Base-by-base conservation (phyloP, 139 green algal genomes). In the Asterochloris erici region DNA sequence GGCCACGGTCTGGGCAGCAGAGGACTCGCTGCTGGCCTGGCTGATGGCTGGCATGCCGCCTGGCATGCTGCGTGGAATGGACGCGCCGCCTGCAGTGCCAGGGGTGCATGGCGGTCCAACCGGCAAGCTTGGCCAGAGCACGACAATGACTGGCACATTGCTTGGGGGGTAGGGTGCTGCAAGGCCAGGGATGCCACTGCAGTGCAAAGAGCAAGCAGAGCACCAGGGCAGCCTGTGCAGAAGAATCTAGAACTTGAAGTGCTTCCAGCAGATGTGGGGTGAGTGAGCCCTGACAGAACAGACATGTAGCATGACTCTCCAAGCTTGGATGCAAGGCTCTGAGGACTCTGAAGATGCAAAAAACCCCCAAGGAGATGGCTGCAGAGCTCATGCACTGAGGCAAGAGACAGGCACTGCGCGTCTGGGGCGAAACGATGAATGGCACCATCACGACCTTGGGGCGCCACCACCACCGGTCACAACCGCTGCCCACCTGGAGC, bases 1-100 rank as follows among this genome's bases (percentile, higher is more conserved):
- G 71, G 79, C 75, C 78, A 84, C 81, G 81, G 84, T 61, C 26
- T 73, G 77, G 77, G 85, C 54, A 84, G 68, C 82, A 82, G 73
- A 17, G 78, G 82, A 77, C 73, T 38, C 82, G 82, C 38, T 79
- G 74, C 85, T 80, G 61, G 64, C 77, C 47, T 79, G 21, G 66
- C 66, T 71, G 21, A 23, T 71, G 19, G 19, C 21, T 2, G 19
- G 66, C 17, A 71, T 21, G 19, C 66, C 10, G 19, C 66, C 17
- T 71, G 19, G 21, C 21, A 71, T 9, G 21, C 21, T 21, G 17
- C 19, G 19, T 71, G 66, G 19, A 9, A 23, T 26, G 21, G 66
- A 26, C 4, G 21, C 17, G 66, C 21, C 21, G 66, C 21, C 66
- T 71, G 19, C 66, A 71, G 21, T 13, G 66, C 19, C 17, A 71